Percentiles rank a stretch among this genome's conserved stretches.
phyloP scores from a whole-genome alignment of 2,329 filamentous ascomycete species.

The Helminthosporium solani region DNA sequence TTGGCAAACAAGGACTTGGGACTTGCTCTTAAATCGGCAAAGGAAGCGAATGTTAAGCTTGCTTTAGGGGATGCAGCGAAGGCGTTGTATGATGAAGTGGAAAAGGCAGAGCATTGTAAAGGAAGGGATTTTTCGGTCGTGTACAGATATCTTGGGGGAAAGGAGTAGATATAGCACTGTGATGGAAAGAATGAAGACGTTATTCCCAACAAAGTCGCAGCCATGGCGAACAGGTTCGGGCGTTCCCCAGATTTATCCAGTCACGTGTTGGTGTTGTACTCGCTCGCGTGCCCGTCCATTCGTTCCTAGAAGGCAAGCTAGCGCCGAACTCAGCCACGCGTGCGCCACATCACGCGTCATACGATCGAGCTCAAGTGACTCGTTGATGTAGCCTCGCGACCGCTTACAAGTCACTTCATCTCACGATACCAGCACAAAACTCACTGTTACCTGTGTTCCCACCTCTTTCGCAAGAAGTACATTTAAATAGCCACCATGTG shows the following conservation, averaged over 20 bases:
- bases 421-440: neutral
- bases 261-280: no score
- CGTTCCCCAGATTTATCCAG: no score
- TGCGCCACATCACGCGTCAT: neutral
- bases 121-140: conserved; percentile 54
- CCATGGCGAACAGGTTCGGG: no score
- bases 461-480: neutral
- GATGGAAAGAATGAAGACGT: neutral
- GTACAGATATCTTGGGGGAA: conserved; percentile 51
- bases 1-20: conserved; percentile 54
- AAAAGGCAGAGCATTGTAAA: conserved; percentile 47
- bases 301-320: neutral
- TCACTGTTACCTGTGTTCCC: neutral
- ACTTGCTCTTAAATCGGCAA: conserved; percentile 49
- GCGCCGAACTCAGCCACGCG: neutral
- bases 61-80: conserved; percentile 49
- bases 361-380: neutral
- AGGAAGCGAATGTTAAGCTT: conserved; percentile 47
- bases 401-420: neutral
- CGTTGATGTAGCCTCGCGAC: no score
- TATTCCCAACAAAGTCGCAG: neutral
- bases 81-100: conserved; percentile 49
- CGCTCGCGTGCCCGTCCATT: no score
- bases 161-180: conserved; percentile 35
- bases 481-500: conserved; percentile 51